Percentiles rank a stretch among this genome's conserved stretches.
phyloP scores from a whole-genome alignment of 2,329 filamentous ascomycete genomes.

The Fusarium nygamai region DNA sequence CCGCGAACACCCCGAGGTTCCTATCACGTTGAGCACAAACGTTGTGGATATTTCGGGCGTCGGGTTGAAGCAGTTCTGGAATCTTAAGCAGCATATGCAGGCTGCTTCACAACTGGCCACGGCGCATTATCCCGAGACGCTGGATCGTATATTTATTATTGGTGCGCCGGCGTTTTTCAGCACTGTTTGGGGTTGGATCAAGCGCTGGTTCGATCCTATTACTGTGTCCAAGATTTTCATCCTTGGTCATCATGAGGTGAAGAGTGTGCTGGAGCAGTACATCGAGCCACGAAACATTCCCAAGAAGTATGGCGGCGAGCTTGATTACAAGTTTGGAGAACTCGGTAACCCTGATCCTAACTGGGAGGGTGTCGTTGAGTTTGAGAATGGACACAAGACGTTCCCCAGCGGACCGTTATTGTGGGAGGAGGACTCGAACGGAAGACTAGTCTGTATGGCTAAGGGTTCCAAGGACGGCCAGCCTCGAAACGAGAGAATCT shows the following conservation, averaged over 20 bases:
- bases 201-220: slow-evolving; percentile 93
- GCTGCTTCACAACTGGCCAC: slow-evolving; percentile 88
- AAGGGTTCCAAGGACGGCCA: slow-evolving; percentile 59
- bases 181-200: slow-evolving; percentile 94
- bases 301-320: slow-evolving; percentile 86
- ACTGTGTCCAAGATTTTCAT: slow-evolving; percentile 98
- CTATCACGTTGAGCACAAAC: slow-evolving; percentile 91
- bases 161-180: slow-evolving; percentile 91
- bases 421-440: slow-evolving; percentile 61
- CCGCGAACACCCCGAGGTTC: slow-evolving; percentile 79
- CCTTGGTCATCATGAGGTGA: slow-evolving; percentile 76
- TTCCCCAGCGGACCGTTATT: slow-evolving; percentile 68
- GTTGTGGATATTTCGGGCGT: slow-evolving; percentile 93
- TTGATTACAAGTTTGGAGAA: slow-evolving; percentile 84
- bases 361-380: slow-evolving; percentile 60
- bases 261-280: slow-evolving; percentile 79
- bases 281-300: slow-evolving; percentile 87
- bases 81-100: slow-evolving; percentile 93
- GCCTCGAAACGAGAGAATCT: slow-evolving; percentile 59
- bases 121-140: slow-evolving; percentile 92
- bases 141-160: slow-evolving; percentile 76
- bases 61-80: slow-evolving; percentile 94
- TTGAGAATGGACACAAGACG: slow-evolving; percentile 61
- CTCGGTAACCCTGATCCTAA: slow-evolving; percentile 76
- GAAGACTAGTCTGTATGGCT: slow-evolving; percentile 62